Conservation (phyloP, 306 rosid genomes). For the Albizia julibrissin region DNA sequence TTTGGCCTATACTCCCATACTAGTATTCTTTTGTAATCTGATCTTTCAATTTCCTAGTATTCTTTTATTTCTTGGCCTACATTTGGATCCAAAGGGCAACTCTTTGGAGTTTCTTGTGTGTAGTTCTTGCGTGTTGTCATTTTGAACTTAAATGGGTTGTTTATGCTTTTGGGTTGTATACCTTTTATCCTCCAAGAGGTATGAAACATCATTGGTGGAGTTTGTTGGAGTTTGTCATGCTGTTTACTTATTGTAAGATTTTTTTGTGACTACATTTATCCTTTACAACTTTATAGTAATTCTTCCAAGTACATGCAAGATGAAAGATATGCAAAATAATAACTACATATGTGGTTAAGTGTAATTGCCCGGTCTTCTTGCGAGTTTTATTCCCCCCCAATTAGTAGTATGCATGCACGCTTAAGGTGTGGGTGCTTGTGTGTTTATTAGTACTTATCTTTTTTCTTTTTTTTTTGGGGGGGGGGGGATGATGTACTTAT, state of each 20-base stretch:
- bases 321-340: no score
- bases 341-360: no score
- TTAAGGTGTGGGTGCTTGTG: no score
- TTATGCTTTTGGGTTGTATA: neutral
- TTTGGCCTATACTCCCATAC: conserved; percentile 33
- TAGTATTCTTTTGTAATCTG: neutral
- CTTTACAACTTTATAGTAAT: no score
- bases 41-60: neutral
- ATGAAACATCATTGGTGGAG: neutral
- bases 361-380: no score
- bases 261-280: no score
- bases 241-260: neutral
- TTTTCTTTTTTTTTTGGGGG: no score
- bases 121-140: neutral
- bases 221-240: neutral
- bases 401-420: no score
- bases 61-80: neutral
- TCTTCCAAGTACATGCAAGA: no score
- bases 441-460: no score
- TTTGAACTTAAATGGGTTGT: neutral
- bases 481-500: no score
- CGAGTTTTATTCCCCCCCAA: no score
- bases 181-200: neutral
- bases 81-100: neutral
- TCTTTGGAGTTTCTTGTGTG: neutral